Base-by-base conservation (phyloP, 2,329 filamentous ascomycete species). In the Orbilia oligospora region DNA sequence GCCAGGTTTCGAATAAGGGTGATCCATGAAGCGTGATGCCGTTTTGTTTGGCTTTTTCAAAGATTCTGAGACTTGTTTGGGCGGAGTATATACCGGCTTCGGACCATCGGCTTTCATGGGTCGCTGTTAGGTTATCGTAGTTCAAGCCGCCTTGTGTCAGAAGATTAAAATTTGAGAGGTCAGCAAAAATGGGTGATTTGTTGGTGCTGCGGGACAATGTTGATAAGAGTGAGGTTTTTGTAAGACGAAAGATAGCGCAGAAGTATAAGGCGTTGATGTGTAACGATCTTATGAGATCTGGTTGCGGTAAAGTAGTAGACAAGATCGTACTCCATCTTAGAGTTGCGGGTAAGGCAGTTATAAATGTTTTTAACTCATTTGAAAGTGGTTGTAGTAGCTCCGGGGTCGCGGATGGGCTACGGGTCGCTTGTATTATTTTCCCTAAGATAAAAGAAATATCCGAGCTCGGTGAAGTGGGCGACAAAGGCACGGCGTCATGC, bases 81-180 rank as follows among this genome's bases (percentile, higher is more conserved):
- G 72, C 72, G 16, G 55, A 65, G 66, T 76, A 76, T 3, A 76
- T 70, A 9, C 72, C 72, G 12, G 72, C 72, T 61, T 76, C 72
- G 0, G 72, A 76, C 72, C 72, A 76, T 20, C 72, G 27, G 16
- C 55, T 27, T 51, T 76, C 72, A 16, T 76, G 66, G 24, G 72
- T 76, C 8, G 66, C 72, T 0, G 41, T 71, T 16, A 76, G 1
- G 22, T 3, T 65, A 33, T 70, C 36, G 48, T 64, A 64, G n/a
- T 53, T 53, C 9, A 64, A 3, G 14, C 24, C n/a, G 12, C 20
- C 27, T 3, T 41, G 20, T 3, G 20, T 38, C 4, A 63, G n/a
- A 3, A 69, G 24, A 16, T 56, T 41, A 22, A 76, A 56, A 14
- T 12, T 44, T 4, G 55, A 56, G 36, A 76, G 63, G 0, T 38